Evolutionary conservation across 140 eudicot species (phyloP).

Genomic region (Oenanthe javanica): DNA sequence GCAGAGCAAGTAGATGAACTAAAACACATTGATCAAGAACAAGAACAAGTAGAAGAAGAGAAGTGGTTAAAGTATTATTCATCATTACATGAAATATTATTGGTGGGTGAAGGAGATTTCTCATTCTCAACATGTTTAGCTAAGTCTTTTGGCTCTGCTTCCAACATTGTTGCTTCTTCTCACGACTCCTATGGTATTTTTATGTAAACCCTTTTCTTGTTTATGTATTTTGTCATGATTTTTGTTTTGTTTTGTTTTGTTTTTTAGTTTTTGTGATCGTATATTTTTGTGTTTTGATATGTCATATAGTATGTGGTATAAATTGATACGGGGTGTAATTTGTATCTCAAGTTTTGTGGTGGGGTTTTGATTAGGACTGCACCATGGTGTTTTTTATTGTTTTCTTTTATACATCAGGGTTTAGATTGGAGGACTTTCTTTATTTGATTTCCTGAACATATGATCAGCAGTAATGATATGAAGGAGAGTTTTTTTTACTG

Average conservation of each 20-base stretch:
- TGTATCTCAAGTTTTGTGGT: neutral
- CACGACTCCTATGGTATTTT: slow-evolving; percentile 20
- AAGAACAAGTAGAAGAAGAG: slow-evolving; percentile 2
- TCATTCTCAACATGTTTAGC: slow-evolving; percentile 24
- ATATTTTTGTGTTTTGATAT: neutral
- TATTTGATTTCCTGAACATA: neutral
- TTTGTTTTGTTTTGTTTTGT: neutral
- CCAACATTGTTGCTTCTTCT: slow-evolving; percentile 29
- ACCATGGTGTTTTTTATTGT: neutral
- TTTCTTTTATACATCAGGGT: too few species aligned
- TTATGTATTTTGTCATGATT: neutral
- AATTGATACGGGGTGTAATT: neutral
- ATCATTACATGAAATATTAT: slow-evolving; percentile 4
- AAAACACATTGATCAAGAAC: neutral
- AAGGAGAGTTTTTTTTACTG: too few species aligned
- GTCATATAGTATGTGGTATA: neutral
- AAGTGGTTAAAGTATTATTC: slow-evolving; percentile 17
- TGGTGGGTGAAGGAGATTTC: slow-evolving; percentile 35
- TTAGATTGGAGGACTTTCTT: neutral
- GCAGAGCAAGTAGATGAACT: neutral
- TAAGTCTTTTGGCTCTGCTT: slow-evolving; percentile 20
- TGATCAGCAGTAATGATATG: neutral
- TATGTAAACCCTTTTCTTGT: neutral
- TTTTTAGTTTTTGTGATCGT: neutral
- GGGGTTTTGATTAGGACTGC: slow-evolving; percentile 1